A percentile compares a stretch with the other conserved stretches of the same genome.
These are phyloP conservation scores for Imleria badia DNA, from an alignment of 768 basidiomycete genomes.

Conservation along the genomic window DNA sequence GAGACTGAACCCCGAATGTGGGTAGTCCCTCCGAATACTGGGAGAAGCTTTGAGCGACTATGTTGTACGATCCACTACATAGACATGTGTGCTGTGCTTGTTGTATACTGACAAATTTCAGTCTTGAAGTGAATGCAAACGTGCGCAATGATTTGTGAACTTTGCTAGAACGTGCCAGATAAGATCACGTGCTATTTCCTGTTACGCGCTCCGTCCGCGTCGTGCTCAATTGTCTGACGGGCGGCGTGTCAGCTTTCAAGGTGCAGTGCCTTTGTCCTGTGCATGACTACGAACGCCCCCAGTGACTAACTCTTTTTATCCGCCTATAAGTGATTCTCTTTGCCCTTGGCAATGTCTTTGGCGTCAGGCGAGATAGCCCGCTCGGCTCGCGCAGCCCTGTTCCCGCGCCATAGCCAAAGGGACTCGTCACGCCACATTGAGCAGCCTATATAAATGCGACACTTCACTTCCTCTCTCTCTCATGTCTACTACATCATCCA, in stretches of 20 bases:
- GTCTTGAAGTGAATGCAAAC: slow-evolving; percentile 15
- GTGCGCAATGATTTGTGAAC: slow-evolving; percentile 2
- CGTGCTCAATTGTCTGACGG: slow-evolving; percentile 6
- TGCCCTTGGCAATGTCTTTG: neutral
- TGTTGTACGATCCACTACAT: slow-evolving; percentile 33
- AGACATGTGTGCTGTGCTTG: slow-evolving; percentile 20
- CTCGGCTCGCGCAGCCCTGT: slow-evolving; percentile 20
- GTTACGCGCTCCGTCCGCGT: slow-evolving; percentile 3
- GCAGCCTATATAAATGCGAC: slow-evolving; percentile 33
- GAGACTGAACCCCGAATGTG: slow-evolving; percentile 2
- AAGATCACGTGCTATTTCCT: slow-evolving; percentile 28
- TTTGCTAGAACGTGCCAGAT: slow-evolving; percentile 20
- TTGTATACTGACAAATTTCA: slow-evolving; percentile 28
- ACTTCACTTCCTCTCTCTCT: slow-evolving; percentile 8
- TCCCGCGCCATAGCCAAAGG: slow-evolving; percentile 23
- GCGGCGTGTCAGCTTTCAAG: slow-evolving; percentile 1
- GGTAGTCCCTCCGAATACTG: slow-evolving; percentile 4
- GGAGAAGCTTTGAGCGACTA: neutral
- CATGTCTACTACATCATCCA: slow-evolving; percentile 32
- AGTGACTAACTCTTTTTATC: slow-evolving; percentile 8
- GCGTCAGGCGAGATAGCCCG: neutral
- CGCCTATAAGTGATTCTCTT: neutral
- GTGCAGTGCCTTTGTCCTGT: slow-evolving; percentile 25
- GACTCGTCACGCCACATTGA: slow-evolving; percentile 22
- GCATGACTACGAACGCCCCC: slow-evolving; percentile 13